phyloP scores from a whole-genome alignment of 1,284 basidiomycete genomes.

The Rugosomyces carneus region DNA sequence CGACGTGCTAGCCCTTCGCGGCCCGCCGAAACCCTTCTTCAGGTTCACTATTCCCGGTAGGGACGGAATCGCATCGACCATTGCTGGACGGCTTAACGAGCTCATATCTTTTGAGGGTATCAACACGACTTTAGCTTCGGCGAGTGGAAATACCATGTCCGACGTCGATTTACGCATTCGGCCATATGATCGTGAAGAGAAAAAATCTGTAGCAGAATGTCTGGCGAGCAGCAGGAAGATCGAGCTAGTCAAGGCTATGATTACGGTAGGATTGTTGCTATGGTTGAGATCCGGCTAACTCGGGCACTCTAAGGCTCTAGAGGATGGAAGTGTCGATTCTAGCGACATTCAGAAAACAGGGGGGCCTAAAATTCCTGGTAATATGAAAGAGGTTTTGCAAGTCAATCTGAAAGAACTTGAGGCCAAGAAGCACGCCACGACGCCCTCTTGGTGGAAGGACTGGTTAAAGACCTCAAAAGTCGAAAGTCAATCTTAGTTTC shows the following conservation, averaged over 20 bases:
- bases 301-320: conserved; percentile 8
- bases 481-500: not conserved
- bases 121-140: conserved; percentile 11
- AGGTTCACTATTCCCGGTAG: conserved; percentile 1
- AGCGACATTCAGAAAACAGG: conserved; percentile 6
- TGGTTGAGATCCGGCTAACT: not conserved
- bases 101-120: conserved; percentile 10
- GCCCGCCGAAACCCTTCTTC: not conserved
- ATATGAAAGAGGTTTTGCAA: conserved; percentile 5
- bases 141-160: conserved; percentile 14
- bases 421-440: conserved; percentile 16
- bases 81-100: conserved; percentile 20
- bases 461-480: conserved; percentile 17
- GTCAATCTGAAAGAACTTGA: conserved; percentile 15
- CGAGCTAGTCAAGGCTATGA: conserved; percentile 19
- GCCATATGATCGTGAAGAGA: conserved; percentile 23
- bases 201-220: conserved; percentile 19
- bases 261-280: conserved; percentile 18
- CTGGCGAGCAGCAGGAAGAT: conserved; percentile 23
- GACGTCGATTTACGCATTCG: conserved; percentile 29
- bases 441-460: conserved; percentile 31
- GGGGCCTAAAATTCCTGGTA: conserved; percentile 13
- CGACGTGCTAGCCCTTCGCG: conserved; percentile 9
- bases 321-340: too few relatives aligned
- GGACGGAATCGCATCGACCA: conserved; percentile 2